Evolutionary conservation across 768 basidiomycete genomes (phyloP), one percentile per base, ranked within the genome.

Genomic region (Exsudoporus frostii): DNA sequence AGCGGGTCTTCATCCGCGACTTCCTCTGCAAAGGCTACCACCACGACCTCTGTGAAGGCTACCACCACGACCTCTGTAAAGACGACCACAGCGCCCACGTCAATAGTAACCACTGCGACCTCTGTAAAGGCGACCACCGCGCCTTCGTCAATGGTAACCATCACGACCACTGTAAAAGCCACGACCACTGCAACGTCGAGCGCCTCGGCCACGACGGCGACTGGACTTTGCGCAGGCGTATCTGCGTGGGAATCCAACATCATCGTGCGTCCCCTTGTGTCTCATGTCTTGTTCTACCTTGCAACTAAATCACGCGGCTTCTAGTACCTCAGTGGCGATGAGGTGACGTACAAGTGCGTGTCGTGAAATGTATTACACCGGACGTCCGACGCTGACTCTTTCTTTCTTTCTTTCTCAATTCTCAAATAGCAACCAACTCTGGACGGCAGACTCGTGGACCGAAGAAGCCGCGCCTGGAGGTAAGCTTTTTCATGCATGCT

Each of bases 301-400:
- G 24, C 9, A n/a, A 5, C 17, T 19, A 13, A 36, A 7, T 7
- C 33, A 4, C 33, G 4, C 17, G 8, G n/a, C 7, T 45, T 29
- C 37, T 33, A 80, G 77, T 83, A 83, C 59, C 50, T 58, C 24
- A 76, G 67, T 13, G 79, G 79, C 13, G 51, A 68, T 15, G 51
- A 73, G 40, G 80, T 70, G 17, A 68, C 66, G 17, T 79, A 75
- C 61, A 56, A 66, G 78, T 79, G 45, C 50, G 76, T 34, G 1
- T 44, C n/a, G 25, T 8, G 40, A 41, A 22, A 4, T 27, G 7
- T 14, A 7, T 11, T 1, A 8, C 24, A 6, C n/a, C 33, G 22
- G 19, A n/a, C 25, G 11, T 34, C 22, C 22, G 7, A 20, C 20
- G 9, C 34, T 43, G 27, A 41, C 32, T 3, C 15, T 27, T 24